Percentiles rank a stretch among this genome's conserved stretches.
phyloP scores from a whole-genome alignment of 1,284 basidiomycete species.

The Trichosporon inkin region DNA sequence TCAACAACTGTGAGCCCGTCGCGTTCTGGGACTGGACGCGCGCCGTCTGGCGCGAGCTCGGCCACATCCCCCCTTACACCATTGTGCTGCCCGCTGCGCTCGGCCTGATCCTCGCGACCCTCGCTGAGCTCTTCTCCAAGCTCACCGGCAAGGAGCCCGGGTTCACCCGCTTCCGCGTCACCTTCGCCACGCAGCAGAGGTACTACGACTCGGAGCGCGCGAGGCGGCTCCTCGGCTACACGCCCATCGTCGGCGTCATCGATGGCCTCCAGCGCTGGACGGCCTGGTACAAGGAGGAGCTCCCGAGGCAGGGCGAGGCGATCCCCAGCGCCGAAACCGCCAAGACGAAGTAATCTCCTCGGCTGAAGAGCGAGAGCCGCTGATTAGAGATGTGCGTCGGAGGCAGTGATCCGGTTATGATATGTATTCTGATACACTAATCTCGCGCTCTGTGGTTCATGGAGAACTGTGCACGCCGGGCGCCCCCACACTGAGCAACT shows the following conservation, averaged over 20 bases:
- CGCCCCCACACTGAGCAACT: too few relatives aligned
- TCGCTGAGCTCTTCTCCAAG: conserved; percentile 72
- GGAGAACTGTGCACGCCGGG: too few relatives aligned
- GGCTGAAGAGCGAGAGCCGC: not conserved
- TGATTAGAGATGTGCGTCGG: not conserved
- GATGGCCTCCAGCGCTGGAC: conserved; percentile 70
- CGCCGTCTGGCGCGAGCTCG: conserved; percentile 73
- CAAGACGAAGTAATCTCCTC: conserved; percentile 36
- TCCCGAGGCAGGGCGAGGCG: conserved; percentile 30
- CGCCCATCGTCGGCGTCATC: conserved; percentile 81
- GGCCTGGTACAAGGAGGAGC: conserved; percentile 42
- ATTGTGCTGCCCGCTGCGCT: conserved; percentile 63
- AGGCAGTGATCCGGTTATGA: not conserved
- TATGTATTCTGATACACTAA: conserved; percentile 8
- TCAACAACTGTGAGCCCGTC: conserved; percentile 94
- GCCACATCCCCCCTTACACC: conserved; percentile 58
- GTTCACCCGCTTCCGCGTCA: conserved; percentile 84
- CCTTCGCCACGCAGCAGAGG: conserved; percentile 61
- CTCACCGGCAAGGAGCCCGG: conserved; percentile 74
- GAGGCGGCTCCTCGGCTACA: conserved; percentile 83
- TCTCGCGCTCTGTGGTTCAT: too few relatives aligned
- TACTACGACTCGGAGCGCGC: conserved; percentile 98
- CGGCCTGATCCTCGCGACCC: conserved; percentile 66
- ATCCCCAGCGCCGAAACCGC: conserved; percentile 21
- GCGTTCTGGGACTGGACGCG: conserved; percentile 96